Evolutionary conservation across 1,139 yeast genomes (phyloP).

Genomic region (Magnusiomyces paraingens): DNA sequence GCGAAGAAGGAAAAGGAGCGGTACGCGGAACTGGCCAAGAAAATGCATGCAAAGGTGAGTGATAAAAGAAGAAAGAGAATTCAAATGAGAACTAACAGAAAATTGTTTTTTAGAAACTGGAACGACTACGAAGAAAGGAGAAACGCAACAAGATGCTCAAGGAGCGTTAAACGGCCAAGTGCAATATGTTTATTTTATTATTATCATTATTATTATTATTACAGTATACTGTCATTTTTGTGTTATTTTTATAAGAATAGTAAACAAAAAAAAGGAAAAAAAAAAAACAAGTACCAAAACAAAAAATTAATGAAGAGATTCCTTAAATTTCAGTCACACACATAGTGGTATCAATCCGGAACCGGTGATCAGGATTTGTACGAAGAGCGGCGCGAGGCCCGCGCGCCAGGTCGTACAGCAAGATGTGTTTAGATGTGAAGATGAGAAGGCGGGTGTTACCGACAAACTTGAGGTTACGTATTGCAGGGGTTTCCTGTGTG

Average conservation of each 20-base stretch:
- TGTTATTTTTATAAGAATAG: not conserved
- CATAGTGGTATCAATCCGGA: no score
- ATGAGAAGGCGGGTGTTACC: no score
- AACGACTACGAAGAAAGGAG: constrained; percentile 35
- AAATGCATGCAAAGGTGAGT: constrained; percentile 36
- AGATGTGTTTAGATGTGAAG: no score
- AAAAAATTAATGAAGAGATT: no score
- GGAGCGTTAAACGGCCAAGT: constrained; percentile 30
- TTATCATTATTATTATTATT: not conserved
- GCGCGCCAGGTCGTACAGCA: no score
- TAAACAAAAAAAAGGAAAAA: not conserved
- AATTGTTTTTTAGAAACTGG: constrained; percentile 26
- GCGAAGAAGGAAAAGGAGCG: constrained; percentile 40
- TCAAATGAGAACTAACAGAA: not conserved
- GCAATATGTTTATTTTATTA: not conserved
- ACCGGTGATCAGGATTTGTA: no score
- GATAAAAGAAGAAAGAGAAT: not conserved
- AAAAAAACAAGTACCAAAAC: no score
- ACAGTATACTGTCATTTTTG: not conserved
- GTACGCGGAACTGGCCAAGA: constrained; percentile 35
- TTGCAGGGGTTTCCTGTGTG: no score
- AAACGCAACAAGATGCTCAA: constrained; percentile 40
- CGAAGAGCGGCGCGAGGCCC: no score
- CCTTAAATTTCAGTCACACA: no score
- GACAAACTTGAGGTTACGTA: no score